Evolutionary conservation across 140 eudicot species (phyloP), one percentile per base, ranked within the genome.

Genomic region (Flaveria floridana): DNA sequence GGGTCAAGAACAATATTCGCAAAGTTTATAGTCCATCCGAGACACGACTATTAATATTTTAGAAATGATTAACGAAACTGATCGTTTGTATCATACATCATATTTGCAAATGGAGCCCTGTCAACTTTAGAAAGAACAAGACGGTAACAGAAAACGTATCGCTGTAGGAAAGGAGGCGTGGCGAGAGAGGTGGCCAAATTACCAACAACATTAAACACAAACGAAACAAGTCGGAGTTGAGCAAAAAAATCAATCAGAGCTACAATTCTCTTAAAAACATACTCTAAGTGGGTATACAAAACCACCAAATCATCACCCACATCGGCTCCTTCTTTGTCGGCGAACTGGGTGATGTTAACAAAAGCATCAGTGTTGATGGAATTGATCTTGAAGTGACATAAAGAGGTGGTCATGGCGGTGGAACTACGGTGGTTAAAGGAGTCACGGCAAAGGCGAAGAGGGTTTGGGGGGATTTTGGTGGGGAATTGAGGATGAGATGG

Each of bases 191-290:
- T 28, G 6, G 6, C 37, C 6, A 28, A 28, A 28, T 28, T 28
- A 2, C 34, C 34, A 28, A 28, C 4, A 3, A 28, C 37, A 28
- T 28, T 2, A 26, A 26, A 26, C 28, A 26, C 28, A 26, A 28
- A 3, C 37, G 6, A 28, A 28, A 28, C 37, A 28, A 28, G 37
- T 28, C 37, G 37, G 37, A 28, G 37, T 28, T 28, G 37, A 28
- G 37, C 34, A 28, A 28, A 28, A 28, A 23, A 90, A 81, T 97
- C 99, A 82, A 95, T 91, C 14, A 91, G 90, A 76, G 95, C 89
- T 7, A 96, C 96, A 66, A 95, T 95, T 79, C 48, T 95, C 87
- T 95, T 95, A 82, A 84, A 88, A 74, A 97, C 97, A 72, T 85
- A 91, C 85, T 91, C 88, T 23, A 95, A 83, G 26, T 95, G 96